Conservation (phyloP, 2,329 filamentous ascomycete species). For the Verticillium tricorpus region DNA sequence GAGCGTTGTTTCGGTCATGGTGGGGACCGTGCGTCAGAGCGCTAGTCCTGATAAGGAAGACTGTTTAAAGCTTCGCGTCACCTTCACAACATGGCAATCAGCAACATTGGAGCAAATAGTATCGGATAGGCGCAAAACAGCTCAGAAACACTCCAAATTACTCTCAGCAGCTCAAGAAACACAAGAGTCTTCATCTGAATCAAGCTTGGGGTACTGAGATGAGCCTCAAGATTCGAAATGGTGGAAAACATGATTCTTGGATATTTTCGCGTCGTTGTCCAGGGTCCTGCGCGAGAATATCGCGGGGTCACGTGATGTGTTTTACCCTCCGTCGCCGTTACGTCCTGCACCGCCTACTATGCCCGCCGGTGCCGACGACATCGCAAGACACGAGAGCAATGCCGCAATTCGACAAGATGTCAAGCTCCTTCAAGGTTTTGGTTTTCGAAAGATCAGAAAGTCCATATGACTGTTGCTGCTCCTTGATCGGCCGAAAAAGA, state of each 20-base stretch:
- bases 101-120: not conserved
- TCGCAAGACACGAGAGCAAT: not conserved
- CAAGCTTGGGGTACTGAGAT: not conserved
- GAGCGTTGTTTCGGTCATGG: too few relatives aligned
- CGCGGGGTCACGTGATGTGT: constrained; percentile 3
- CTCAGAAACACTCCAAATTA: not conserved
- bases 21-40: too few relatives aligned
- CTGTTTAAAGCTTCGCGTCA: constrained; percentile 9
- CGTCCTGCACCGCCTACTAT: not conserved
- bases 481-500: not conserved
- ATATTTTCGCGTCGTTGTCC: not conserved
- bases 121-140: not conserved
- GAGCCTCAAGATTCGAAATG: not conserved
- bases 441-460: too few relatives aligned
- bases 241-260: not conserved
- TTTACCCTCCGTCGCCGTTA: not conserved
- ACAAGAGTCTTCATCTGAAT: too few relatives aligned
- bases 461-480: not conserved
- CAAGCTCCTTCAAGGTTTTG: too few relatives aligned
- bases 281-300: not conserved
- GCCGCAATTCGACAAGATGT: not conserved
- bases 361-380: not conserved
- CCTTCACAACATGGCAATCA: not conserved
- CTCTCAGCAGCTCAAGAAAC: too few relatives aligned
- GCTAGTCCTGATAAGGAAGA: constrained; percentile 4